Evolutionary conservation across 140 eudicot genomes (phyloP).

Genomic region (Senecio squalidus): DNA sequence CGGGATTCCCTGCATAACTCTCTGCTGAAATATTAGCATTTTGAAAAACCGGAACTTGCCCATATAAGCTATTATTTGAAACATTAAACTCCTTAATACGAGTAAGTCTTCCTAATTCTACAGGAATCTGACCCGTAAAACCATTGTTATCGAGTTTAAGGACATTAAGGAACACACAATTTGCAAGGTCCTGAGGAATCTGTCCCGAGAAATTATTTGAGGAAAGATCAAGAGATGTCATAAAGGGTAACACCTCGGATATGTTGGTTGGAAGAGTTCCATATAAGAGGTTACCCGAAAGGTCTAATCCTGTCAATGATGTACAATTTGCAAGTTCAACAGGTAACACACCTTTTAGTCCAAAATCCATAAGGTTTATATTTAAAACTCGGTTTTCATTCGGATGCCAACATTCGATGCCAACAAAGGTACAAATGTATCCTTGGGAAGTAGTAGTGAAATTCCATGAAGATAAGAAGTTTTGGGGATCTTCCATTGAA

Average conservation of each 20-base stretch:
- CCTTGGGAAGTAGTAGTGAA: conserved; percentile 31
- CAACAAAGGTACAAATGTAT: conserved; percentile 43
- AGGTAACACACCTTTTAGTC: conserved; percentile 56
- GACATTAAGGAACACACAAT: conserved; percentile 46
- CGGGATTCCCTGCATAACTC: conserved; percentile 46
- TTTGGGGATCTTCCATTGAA: conserved; percentile 40
- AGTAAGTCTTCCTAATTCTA: conserved; percentile 31
- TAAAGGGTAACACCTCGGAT: conserved; percentile 23
- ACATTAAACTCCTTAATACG: conserved; percentile 49
- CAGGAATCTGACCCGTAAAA: conserved; percentile 62
- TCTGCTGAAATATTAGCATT: conserved; percentile 21
- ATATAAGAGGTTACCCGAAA: conserved; percentile 43
- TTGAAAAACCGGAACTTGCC: conserved; percentile 46
- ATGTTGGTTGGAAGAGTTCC: conserved; percentile 57
- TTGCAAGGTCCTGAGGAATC: conserved; percentile 46
- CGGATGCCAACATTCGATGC: conserved; percentile 55
- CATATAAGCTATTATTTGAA: conserved; percentile 48
- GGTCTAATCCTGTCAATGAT: conserved; percentile 49
- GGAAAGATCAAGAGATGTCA: conserved; percentile 52
- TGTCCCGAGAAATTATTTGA: conserved; percentile 51
- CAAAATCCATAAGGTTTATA: conserved; percentile 36
- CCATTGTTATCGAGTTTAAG: conserved; percentile 44
- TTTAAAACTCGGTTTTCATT: conserved; percentile 47
- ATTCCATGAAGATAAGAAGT: conserved; percentile 42
- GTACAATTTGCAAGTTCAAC: conserved; percentile 37